Percentiles rank a stretch among this genome's conserved stretches.
Evolutionary conservation across 2,329 filamentous ascomycete species (phyloP).

Genomic region (Phyllosticta citriasiana): DNA sequence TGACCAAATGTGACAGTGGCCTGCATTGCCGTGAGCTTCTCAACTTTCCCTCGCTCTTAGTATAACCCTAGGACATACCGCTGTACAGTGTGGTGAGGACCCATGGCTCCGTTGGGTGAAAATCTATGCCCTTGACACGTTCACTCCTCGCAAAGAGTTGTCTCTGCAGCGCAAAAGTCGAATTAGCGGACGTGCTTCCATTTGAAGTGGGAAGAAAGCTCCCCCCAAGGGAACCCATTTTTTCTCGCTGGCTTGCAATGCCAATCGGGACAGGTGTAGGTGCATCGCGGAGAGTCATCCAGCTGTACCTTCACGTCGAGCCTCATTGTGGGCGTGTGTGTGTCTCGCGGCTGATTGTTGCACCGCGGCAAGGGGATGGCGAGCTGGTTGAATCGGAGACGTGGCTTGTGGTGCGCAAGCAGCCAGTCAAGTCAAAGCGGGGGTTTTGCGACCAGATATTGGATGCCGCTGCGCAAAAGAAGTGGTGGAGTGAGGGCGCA

Average conservation of each 20-base stretch:
- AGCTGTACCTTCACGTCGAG: slow-evolving; percentile 36
- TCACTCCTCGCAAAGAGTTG: slow-evolving; percentile 83
- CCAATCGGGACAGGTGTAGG: not conserved
- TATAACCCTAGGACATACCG: slow-evolving; percentile 43
- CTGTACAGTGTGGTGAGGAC: slow-evolving; percentile 92
- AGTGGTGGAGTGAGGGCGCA: not conserved
- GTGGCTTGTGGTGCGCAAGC: slow-evolving; percentile 23
- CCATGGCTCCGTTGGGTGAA: slow-evolving; percentile 95
- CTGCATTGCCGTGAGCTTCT: slow-evolving; percentile 37
- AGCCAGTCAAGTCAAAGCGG: slow-evolving; percentile 21
- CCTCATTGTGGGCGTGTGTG: slow-evolving; percentile 26
- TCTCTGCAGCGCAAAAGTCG: slow-evolving; percentile 45
- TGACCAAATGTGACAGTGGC: slow-evolving; percentile 98
- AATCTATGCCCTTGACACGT: slow-evolving; percentile 89
- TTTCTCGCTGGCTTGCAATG: not conserved
- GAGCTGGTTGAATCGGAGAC: slow-evolving; percentile 20
- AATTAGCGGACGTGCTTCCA: slow-evolving; percentile 26
- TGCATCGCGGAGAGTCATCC: not conserved
- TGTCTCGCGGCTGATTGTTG: slow-evolving; percentile 14
- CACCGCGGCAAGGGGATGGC: slow-evolving; percentile 20
- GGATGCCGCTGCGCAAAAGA: slow-evolving; percentile 1
- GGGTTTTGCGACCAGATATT: not conserved
- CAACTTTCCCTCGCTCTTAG: slow-evolving; percentile 2
- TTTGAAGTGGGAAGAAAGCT: not conserved
- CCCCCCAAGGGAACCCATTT: not conserved